Evolutionary conservation across 441 rosid genomes (phyloP), one percentile per base, ranked within the genome.

Genomic region (Geranium incanum): DNA sequence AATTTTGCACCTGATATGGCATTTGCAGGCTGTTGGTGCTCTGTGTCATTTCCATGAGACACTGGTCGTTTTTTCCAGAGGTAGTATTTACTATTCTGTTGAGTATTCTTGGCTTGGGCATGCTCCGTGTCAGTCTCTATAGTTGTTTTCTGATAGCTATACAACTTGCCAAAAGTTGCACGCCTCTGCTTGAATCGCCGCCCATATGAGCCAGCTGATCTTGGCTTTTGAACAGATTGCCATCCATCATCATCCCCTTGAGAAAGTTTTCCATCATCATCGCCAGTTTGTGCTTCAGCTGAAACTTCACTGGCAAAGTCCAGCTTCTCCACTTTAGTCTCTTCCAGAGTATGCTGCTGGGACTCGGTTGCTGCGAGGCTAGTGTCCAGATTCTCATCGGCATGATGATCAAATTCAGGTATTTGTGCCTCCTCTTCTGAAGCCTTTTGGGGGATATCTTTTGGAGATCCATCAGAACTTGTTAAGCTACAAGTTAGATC

Each of bases 211-310:
- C 87, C 89, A 78, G 88, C 87, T 65, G 96, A 88, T 82, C 93
- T 88, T 23, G 84, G 91, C 86, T 96, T 89, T 75, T 92, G 99
- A 80, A 88, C 99, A 2, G 98, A 84, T 79, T 95, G 99, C 99
- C 99, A 95, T 65, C 98, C 98, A 75, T 89, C 98, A 75, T 89
- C 98, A 74, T 88, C 93, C 70, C 89, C 93, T 82, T 89, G 96
- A 70, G 82, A 80, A 67, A 76, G 63, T 57, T 18, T 57, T 18
- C 23, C 63, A 57, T 57, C 66, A 62, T 21, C 66, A 8, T 21
- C 28, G 23, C 7, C 3, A 59, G 9, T 6, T 16, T 7, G 87
- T 67, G 83, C 76, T 80, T 86, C 92, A 19, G 79, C 63, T 28
- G 72, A 75, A 71, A 33, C 78, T 74, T 82, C 82, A 71, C 77